phyloP scores from a whole-genome alignment of 495 filamentous ascomycete species.

The Neurospora sp. region DNA sequence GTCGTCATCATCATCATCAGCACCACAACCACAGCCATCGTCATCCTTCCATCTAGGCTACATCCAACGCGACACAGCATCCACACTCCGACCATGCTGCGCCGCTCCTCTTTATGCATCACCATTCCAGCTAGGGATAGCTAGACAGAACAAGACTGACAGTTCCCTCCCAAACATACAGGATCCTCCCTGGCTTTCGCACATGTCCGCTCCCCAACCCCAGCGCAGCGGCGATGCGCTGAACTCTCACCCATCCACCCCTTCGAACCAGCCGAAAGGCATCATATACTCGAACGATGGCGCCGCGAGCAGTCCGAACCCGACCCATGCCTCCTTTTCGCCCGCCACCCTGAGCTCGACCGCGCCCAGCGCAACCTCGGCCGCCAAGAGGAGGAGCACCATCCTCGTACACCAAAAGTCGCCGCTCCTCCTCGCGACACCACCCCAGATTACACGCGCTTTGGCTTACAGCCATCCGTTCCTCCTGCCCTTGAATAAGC shows the following conservation, averaged over 20 bases:
- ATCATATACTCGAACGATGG: constrained; percentile 18
- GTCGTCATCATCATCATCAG: constrained; percentile 4
- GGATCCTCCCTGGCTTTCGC: constrained; percentile 40
- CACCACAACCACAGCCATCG: not conserved
- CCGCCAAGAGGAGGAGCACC: constrained; percentile 70
- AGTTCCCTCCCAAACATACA: constrained; percentile 11
- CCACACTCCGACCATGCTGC: not conserved
- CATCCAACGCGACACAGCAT: not conserved
- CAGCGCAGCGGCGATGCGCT: constrained; percentile 25
- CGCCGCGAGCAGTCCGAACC: constrained; percentile 16
- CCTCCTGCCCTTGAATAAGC: constrained; percentile 71
- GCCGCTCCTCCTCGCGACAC: constrained; percentile 83
- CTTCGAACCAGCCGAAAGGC: constrained; percentile 12
- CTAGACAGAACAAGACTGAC: constrained; percentile 12
- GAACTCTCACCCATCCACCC: constrained; percentile 17
- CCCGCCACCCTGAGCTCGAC: constrained; percentile 61
- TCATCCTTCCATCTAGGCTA: not conserved
- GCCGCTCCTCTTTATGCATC: not conserved
- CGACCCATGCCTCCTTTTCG: constrained; percentile 52
- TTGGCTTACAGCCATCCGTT: constrained; percentile 93
- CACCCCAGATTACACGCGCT: constrained; percentile 83
- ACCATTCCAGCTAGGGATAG: constrained; percentile 2
- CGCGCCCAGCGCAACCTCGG: constrained; percentile 42
- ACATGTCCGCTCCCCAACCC: constrained; percentile 36
- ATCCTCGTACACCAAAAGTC: constrained; percentile 96